Percentiles rank a stretch among this genome's conserved stretches.
Evolutionary conservation across 2,329 filamentous ascomycete species (phyloP).

Genomic region (Alternaria sp.): DNA sequence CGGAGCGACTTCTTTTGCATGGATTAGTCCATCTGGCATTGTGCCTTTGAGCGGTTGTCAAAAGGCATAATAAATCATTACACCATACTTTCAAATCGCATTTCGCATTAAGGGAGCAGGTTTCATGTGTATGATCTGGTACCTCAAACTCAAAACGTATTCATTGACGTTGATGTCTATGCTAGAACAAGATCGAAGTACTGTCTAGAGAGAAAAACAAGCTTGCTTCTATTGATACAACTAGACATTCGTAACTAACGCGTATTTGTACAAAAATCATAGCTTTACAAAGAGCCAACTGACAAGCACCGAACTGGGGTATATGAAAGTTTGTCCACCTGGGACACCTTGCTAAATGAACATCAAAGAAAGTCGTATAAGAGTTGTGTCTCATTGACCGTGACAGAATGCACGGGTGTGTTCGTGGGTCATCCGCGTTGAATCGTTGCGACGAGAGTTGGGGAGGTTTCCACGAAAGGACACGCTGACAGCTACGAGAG

Average conservation of each 20-base stretch:
- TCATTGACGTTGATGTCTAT: background rate
- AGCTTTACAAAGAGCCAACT: background rate
- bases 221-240: background rate
- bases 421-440: background rate
- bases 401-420: fast-evolving
- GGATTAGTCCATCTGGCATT: background rate
- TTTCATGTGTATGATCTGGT: background rate
- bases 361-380: background rate
- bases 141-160: background rate
- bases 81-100: background rate
- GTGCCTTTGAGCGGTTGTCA: background rate
- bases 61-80: background rate
- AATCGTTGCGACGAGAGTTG: background rate
- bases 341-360: background rate
- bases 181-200: background rate
- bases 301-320: background rate
- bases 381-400: background rate
- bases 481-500: conserved; percentile 11
- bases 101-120: background rate
- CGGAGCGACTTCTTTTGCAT: conserved; percentile 6
- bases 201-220: background rate
- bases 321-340: conserved; percentile 1
- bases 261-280: background rate
- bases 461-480: background rate
- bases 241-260: background rate